Evolutionary conservation across 2,329 filamentous ascomycete species (phyloP).

Genomic region (Akanthomyces uredinophilus): DNA sequence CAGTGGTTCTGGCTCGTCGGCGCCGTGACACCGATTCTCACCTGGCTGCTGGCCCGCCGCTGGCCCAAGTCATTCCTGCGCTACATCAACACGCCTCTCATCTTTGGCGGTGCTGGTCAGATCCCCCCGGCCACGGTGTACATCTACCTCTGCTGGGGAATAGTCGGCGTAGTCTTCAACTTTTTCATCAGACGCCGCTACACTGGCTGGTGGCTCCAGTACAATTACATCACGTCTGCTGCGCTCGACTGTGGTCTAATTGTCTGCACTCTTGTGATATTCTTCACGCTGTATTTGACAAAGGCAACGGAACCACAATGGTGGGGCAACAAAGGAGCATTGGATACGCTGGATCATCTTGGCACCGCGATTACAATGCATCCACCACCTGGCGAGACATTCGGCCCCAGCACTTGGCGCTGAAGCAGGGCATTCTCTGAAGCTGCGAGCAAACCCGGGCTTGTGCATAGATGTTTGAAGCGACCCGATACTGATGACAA

Average conservation of each 20-base stretch:
- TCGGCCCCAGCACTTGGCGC: conserved; percentile 48
- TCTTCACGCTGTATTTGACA: conserved; percentile 62
- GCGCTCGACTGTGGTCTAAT: conserved; percentile 65
- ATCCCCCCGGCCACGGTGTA: conserved; percentile 66
- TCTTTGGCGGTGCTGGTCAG: conserved; percentile 59
- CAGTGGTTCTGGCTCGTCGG: conserved; percentile 70
- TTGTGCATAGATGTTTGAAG: not conserved
- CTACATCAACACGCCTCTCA: conserved; percentile 63
- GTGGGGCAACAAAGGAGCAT: conserved; percentile 53
- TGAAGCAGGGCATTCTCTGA: conserved; percentile 20
- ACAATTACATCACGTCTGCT: conserved; percentile 71
- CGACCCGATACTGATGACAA: not conserved
- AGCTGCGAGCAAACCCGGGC: not conserved
- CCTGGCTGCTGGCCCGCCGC: conserved; percentile 56
- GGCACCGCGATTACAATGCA: conserved; percentile 38
- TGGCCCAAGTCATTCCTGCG: conserved; percentile 58
- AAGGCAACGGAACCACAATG: conserved; percentile 51
- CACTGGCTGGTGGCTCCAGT: conserved; percentile 71
- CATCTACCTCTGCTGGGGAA: conserved; percentile 66
- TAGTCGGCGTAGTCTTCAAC: conserved; percentile 64
- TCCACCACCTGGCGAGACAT: conserved; percentile 40
- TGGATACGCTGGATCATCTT: conserved; percentile 42
- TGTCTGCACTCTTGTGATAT: conserved; percentile 62
- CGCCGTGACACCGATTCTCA: conserved; percentile 54
- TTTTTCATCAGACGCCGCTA: conserved; percentile 59